phyloP scores from a whole-genome alignment of 495 filamentous ascomycete species.

The Neurospora sp. region DNA sequence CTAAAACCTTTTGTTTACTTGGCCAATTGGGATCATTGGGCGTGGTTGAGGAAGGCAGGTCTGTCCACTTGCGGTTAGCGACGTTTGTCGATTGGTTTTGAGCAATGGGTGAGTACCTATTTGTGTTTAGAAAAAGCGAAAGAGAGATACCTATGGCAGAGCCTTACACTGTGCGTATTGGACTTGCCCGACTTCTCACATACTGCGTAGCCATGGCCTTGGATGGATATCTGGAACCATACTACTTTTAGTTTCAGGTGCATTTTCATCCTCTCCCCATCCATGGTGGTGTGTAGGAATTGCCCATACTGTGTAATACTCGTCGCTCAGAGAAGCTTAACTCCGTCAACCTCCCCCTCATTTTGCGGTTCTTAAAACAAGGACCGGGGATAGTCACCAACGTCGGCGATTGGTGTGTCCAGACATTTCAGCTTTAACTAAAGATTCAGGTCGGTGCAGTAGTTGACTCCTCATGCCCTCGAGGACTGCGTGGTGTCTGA shows the following conservation, averaged over 20 bases:
- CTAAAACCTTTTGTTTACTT: not conserved
- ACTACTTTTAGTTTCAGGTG: conserved; percentile 4
- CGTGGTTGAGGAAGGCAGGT: not conserved
- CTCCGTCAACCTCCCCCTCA: not conserved
- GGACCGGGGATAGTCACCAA: not conserved
- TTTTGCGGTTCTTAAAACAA: not conserved
- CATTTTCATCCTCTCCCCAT: conserved; percentile 4
- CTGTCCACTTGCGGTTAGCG: not conserved
- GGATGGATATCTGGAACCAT: not conserved
- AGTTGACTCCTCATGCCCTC: not conserved
- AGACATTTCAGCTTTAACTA: not conserved
- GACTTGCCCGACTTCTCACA: not conserved
- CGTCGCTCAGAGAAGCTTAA: not conserved
- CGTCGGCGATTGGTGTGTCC: not conserved
- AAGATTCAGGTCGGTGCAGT: not conserved
- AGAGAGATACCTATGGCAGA: not conserved
- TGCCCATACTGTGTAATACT: not conserved
- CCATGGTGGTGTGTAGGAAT: not conserved
- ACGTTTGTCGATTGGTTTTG: not conserved
- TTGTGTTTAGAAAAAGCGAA: not conserved
- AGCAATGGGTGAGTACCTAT: not conserved
- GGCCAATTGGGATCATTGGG: not conserved
- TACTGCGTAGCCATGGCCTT: not conserved
- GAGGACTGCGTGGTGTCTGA: not conserved
- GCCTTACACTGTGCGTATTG: not conserved